Base-by-base conservation (phyloP, 805 yeast species). In the Scheffersomyces spartinae region DNA sequence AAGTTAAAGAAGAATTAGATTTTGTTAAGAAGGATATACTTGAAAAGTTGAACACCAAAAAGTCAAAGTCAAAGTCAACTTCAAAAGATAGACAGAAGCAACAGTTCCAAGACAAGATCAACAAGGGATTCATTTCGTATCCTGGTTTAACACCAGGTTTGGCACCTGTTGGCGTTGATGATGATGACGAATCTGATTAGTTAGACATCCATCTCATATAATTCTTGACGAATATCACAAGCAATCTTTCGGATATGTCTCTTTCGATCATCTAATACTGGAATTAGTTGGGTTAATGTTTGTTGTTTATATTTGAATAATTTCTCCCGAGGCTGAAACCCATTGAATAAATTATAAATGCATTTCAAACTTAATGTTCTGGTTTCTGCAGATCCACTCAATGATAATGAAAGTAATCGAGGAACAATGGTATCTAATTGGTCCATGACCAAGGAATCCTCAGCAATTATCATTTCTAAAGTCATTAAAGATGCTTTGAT, bases 141-240 rank as follows among this genome's bases (percentile, higher is more conserved):
- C 68, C 81, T 20, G 88, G 91, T 15, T 59, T 81, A 28, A 81
- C 93, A 1, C 93, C 91, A 1, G 93, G 93, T 34, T 63, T 81
- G 49, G 93, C 91, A 1, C 91, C 91, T 17, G 85, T 81, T 13
- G 86, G 74, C 18, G 57, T 62, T 35, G 65, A 69, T 22, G 76
- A 71, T 36, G 74, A 71, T 30, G 24, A 21, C 9, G n/a, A 9
- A 10, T 15, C 24, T 9, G 24, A 21, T n/a, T n/a, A n/a, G 19
- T 17, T 17, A 17, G 9, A 17, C 19, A 15, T 38, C 43, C 28
- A 64, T 36, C 36, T 80, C 93, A 46, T 57, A 82, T 40, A 71
- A 77, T 1, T 64, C 55, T 45, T 88, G 96, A 42, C 95, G 69
- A 28, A 88, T 71, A 38, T 79, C 84, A 27, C 80, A 74, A 5